These are phyloP conservation scores for Phytophthora boehmeriae DNA, from an alignment of 352 stramenopile genomes.

Conservation along the genomic window DNA sequence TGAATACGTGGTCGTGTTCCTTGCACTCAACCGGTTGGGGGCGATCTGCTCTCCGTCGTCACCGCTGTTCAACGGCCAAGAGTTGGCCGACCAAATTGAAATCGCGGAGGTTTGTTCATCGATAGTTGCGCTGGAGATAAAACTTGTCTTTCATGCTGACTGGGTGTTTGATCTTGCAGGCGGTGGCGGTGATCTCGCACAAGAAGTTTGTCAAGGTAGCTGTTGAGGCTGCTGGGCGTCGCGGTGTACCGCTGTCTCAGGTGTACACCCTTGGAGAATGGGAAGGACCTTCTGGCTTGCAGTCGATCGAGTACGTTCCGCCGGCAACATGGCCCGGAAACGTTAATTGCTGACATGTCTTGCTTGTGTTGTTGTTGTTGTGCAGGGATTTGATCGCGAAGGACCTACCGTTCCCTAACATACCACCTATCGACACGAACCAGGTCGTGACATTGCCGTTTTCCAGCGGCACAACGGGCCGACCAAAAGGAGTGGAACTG, in stretches of 20 bases:
- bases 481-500: constrained; percentile 92
- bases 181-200: constrained; percentile 42
- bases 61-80: constrained; percentile 42
- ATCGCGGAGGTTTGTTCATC: constrained; percentile 26
- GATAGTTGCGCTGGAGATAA: background rate
- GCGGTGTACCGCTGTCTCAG: constrained; percentile 12
- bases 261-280: constrained; percentile 37
- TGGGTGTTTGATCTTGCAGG: background rate
- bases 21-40: constrained; percentile 49
- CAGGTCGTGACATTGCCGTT: constrained; percentile 79
- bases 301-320: constrained; percentile 32
- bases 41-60: constrained; percentile 53
- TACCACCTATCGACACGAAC: constrained; percentile 33
- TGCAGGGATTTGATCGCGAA: constrained; percentile 49
- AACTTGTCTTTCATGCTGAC: constrained; percentile 1
- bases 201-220: constrained; percentile 43
- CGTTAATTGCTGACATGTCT: background rate
- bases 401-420: constrained; percentile 29
- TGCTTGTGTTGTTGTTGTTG: constrained; percentile 13
- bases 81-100: constrained; percentile 46
- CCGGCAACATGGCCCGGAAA: too few species aligned
- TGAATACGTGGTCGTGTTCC: constrained; percentile 62
- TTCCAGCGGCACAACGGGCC: constrained; percentile 92
- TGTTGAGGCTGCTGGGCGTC: constrained; percentile 29
- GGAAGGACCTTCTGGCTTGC: constrained; percentile 8